Evolutionary conservation across 345 rosid species (phyloP), one percentile per base, ranked within the genome.

Genomic region (Orychophragmus violaceus): DNA sequence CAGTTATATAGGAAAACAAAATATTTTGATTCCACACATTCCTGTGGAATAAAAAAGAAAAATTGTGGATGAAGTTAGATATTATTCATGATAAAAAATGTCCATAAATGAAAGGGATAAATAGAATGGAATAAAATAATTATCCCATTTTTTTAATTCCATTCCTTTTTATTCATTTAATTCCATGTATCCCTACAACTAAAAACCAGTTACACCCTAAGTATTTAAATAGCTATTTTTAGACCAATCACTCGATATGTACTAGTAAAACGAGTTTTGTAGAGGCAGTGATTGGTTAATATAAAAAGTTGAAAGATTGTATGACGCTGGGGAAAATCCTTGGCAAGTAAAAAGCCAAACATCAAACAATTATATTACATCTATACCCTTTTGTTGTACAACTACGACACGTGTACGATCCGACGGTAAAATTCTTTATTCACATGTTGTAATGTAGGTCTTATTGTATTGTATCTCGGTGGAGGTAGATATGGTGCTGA

Each of bases 401-500:
- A 17, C 17, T 35, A 2, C 2, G 70, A 71, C 76, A 71, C 69
- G 44, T 71, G 70, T 71, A 36, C 8, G 11, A 71, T 64, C 76
- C 5, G 19, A 56, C 69, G 70, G 76, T 44, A 23, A n/a, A 51
- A 58, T n/a, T 12, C 5, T 8, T 16, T 2, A 13, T 25, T 54
- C 45, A 39, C 45, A 39, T 3, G 4, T 3, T n/a, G n/a, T n/a
- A n/a, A n/a, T n/a, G n/a, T n/a, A n/a, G 75, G 68, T 54, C 69
- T 42, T 17, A 11, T 46, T 61, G 39, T 62, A 62, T 58, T n/a
- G 58, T 54, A 62, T 64, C 41, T 71, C 57, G 39, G 69, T 71
- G 69, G 75, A 42, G 55, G 63, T 71, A 44, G 69, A 62, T 62
- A 44, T 71, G 64, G 54, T 63, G 68, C 28, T 52, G 63, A 51